Conservation (phyloP, 2,329 filamentous ascomycete genomes). For the Aspergillus tanneri region DNA sequence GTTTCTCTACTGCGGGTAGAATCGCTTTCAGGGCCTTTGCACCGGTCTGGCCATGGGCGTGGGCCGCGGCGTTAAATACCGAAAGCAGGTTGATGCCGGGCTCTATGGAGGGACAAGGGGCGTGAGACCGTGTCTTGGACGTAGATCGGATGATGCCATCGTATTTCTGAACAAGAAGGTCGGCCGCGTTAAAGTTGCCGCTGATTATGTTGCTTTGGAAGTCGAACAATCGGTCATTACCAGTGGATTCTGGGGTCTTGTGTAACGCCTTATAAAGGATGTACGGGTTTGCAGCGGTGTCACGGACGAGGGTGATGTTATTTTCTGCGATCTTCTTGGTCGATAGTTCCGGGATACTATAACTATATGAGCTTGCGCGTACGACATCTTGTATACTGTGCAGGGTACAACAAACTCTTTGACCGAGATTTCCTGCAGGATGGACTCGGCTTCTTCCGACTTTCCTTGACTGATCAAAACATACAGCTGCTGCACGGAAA, state of each 20-base stretch:
- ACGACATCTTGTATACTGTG: neutral
- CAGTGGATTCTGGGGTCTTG: slow-evolving; percentile 45
- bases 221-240: slow-evolving; percentile 58
- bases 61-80: slow-evolving; percentile 71
- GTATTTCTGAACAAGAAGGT: slow-evolving; percentile 61
- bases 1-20: slow-evolving; percentile 66
- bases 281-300: slow-evolving; percentile 55
- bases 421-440: slow-evolving; percentile 53
- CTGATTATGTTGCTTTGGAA: slow-evolving; percentile 57
- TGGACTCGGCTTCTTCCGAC: slow-evolving; percentile 54
- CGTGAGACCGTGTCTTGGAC: slow-evolving; percentile 48
- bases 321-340: slow-evolving; percentile 61
- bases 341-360: slow-evolving; percentile 57
- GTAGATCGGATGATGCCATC: slow-evolving; percentile 59
- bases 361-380: slow-evolving; percentile 9
- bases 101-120: slow-evolving; percentile 51
- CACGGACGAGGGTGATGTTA: slow-evolving; percentile 54
- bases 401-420: slow-evolving; percentile 44
- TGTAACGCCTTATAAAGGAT: slow-evolving; percentile 58
- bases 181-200: slow-evolving; percentile 56
- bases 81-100: slow-evolving; percentile 57
- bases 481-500: slow-evolving; percentile 61
- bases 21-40: slow-evolving; percentile 70
- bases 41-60: slow-evolving; percentile 58
- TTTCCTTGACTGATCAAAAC: slow-evolving; percentile 57